phyloP scores from a whole-genome alignment of 139 green algal genomes.

The Chlamydomonas sphaeroides region DNA sequence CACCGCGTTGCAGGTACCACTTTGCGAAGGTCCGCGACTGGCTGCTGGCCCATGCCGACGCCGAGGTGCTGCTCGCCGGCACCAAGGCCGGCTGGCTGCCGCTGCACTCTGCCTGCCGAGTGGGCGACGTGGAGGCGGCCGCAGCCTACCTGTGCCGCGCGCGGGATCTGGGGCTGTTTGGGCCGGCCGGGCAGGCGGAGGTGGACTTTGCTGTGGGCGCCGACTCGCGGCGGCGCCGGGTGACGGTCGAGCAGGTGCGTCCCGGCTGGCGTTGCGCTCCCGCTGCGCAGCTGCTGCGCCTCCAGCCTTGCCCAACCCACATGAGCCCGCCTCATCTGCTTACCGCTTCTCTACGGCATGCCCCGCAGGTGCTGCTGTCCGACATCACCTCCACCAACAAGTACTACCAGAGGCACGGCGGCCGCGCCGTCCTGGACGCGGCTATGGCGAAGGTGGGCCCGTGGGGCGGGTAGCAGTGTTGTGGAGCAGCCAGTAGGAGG shows the following conservation, averaged over 20 bases:
- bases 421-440: neutral
- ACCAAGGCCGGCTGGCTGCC: conserved; percentile 24
- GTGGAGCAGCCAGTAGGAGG: too few relatives aligned
- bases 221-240: too few relatives aligned
- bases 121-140: neutral
- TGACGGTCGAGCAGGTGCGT: too few relatives aligned
- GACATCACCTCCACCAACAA: conserved; percentile 20
- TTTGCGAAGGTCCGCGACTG: neutral
- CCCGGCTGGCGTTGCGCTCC: neutral
- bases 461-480: neutral
- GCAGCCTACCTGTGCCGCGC: neutral
- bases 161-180: neutral
- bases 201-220: too few relatives aligned
- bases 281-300: too few relatives aligned
- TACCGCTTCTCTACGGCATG: neutral
- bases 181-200: neutral
- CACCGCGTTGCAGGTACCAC: neutral
- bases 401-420: neutral
- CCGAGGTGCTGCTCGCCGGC: neutral
- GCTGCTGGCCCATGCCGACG: conserved; percentile 1
- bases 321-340: neutral
- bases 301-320: too few relatives aligned
- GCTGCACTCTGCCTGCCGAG: neutral
- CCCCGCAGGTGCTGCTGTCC: conserved; percentile 5
- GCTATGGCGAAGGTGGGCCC: neutral